Evolutionary conservation across 805 yeast species (phyloP).

Genomic region (Lipomyces mesembrius): DNA sequence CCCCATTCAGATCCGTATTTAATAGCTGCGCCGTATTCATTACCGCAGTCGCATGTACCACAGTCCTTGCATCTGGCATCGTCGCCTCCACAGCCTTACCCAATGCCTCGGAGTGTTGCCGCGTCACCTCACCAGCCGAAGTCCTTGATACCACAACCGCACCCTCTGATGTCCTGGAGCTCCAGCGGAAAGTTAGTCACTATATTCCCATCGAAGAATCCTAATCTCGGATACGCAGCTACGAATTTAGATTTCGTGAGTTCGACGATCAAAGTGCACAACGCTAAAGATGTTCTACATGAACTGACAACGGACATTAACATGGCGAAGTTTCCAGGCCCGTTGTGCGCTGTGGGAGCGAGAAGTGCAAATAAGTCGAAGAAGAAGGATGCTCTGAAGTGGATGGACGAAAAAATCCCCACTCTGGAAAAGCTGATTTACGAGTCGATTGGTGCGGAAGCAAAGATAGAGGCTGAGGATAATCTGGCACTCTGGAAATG

Average conservation of each 20-base stretch:
- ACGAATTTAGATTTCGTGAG: conserved; percentile 46
- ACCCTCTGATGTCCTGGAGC: conserved; percentile 71
- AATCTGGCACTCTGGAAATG: conserved; percentile 45
- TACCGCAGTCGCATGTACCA: background rate
- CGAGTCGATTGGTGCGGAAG: conserved; percentile 36
- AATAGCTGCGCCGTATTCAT: background rate
- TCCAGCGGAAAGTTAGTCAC: conserved; percentile 54
- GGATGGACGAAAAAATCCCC: conserved; percentile 55
- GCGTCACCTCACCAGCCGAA: conserved; percentile 10
- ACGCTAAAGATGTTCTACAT: conserved; percentile 42
- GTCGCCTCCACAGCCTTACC: background rate
- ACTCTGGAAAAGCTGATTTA: conserved; percentile 38
- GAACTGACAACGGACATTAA: conserved; percentile 40
- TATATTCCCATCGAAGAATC: conserved; percentile 49
- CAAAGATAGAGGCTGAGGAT: conserved; percentile 42
- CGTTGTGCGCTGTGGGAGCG: conserved; percentile 53
- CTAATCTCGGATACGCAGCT: conserved; percentile 38
- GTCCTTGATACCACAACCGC: conserved; percentile 19
- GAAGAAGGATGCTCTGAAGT: conserved; percentile 69
- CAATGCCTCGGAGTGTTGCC: background rate
- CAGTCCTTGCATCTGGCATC: background rate
- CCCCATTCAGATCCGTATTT: background rate
- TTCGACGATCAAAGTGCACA: conserved; percentile 42
- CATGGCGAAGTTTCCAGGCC: conserved; percentile 64
- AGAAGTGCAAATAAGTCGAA: conserved; percentile 56